Conservation (phyloP, 1,139 yeast species). For the Debaryomycetaceae sp. region DNA sequence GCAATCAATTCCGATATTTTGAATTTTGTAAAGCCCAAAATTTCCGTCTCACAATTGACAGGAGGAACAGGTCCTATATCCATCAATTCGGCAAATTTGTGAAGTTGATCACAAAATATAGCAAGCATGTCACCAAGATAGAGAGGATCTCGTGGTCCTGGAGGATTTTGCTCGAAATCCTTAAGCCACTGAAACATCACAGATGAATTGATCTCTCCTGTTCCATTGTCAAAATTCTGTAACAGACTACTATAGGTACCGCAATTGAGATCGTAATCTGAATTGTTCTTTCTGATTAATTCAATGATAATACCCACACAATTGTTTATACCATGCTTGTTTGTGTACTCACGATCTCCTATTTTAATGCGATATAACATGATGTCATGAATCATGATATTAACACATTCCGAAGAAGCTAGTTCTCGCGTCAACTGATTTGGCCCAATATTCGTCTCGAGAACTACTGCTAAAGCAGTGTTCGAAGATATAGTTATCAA, state of each 20-base stretch:
- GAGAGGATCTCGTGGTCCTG: conserved; percentile 45
- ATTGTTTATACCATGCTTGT: conserved; percentile 46
- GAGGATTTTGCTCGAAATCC: conserved; percentile 48
- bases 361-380: conserved; percentile 27
- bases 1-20: conserved; percentile 45
- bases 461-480: conserved; percentile 44
- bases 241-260: conserved; percentile 37
- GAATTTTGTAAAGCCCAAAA: conserved; percentile 42
- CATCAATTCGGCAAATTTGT: conserved; percentile 27
- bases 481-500: conserved; percentile 88
- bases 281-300: conserved; percentile 44
- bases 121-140: conserved; percentile 44
- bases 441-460: conserved; percentile 49
- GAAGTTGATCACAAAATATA: conserved; percentile 38
- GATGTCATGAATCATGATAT: conserved; percentile 38
- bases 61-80: conserved; percentile 26
- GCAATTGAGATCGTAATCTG: conserved; percentile 46
- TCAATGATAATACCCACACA: conserved; percentile 49
- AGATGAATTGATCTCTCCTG: conserved; percentile 39
- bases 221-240: conserved; percentile 27
- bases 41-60: conserved; percentile 11
- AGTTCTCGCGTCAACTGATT: conserved; percentile 44
- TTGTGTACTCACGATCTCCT: conserved; percentile 20
- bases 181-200: conserved; percentile 48
- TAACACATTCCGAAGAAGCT: conserved; percentile 35